A percentile compares a stretch with the other conserved stretches of the same genome.
These are phyloP conservation scores for Trichosporon sp. DNA, from an alignment of 1,284 basidiomycete species.

Conservation along the genomic window DNA sequence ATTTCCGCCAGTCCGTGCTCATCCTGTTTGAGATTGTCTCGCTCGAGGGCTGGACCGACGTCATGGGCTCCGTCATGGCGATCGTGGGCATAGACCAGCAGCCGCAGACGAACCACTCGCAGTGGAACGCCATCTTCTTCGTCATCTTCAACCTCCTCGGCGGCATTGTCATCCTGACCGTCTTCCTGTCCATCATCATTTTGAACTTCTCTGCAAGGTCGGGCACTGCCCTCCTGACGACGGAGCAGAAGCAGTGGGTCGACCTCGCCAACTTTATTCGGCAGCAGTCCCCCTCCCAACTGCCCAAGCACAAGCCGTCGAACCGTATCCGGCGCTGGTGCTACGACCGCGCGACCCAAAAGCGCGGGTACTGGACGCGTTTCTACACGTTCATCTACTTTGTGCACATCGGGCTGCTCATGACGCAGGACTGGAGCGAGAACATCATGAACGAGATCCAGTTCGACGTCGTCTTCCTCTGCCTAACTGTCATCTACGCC, in stretches of 20 bases:
- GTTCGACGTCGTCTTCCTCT: conserved; percentile 77
- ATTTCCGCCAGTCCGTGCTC: conserved; percentile 78
- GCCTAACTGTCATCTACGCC: conserved; percentile 72
- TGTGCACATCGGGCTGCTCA: conserved; percentile 80
- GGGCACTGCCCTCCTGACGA: conserved; percentile 78
- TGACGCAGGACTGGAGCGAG: conserved; percentile 79
- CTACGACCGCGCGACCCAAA: conserved; percentile 83
- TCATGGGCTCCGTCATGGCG: conserved; percentile 79
- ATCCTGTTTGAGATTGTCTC: conserved; percentile 98
- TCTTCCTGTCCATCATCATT: conserved; percentile 92
- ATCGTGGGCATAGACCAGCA: conserved; percentile 73
- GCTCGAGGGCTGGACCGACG: conserved; percentile 93
- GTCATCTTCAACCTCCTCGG: conserved; percentile 91
- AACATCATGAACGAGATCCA: conserved; percentile 64
- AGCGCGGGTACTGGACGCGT: conserved; percentile 92
- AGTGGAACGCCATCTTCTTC: conserved; percentile 88
- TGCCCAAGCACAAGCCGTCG: conserved; percentile 49
- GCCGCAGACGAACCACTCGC: conserved; percentile 70
- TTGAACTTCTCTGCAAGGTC: conserved; percentile 87
- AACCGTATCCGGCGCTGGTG: conserved; percentile 75
- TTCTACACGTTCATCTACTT: conserved; percentile 80
- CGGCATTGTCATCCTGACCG: conserved; percentile 82
- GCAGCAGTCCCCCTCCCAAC: conserved; percentile 78
- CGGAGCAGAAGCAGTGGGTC: conserved; percentile 93
- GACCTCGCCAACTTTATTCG: conserved; percentile 86